Percentiles rank a stretch among this genome's conserved stretches.
phyloP scores from a whole-genome alignment of 2,329 filamentous ascomycete species.

The Pleurostoma richardsiae region DNA sequence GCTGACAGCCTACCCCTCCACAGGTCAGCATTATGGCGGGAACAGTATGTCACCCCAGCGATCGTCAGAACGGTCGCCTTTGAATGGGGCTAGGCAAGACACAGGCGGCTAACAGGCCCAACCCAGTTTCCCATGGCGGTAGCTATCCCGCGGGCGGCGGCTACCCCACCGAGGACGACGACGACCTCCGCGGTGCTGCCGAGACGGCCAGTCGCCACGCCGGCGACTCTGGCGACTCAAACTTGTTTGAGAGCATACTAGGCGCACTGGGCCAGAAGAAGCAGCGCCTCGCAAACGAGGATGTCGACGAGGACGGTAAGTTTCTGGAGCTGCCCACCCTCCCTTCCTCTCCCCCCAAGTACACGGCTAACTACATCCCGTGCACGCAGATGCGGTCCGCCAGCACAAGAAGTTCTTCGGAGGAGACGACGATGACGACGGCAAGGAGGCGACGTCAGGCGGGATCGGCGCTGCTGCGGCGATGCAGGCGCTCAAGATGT shows the following conservation, averaged over 20 bases:
- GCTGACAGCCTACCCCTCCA: too few species aligned
- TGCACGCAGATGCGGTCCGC: slow-evolving; percentile 54
- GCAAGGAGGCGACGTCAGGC: slow-evolving; percentile 39
- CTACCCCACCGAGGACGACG: slow-evolving; percentile 33
- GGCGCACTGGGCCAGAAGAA: slow-evolving; percentile 44
- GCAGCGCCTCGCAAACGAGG: slow-evolving; percentile 37
- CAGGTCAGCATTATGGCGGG: too few species aligned
- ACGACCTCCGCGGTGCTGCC: slow-evolving; percentile 42
- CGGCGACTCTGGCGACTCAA: slow-evolving; percentile 37
- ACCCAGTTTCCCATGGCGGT: slow-evolving; percentile 23
- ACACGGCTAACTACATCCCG: too few species aligned
- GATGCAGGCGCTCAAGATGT: slow-evolving; percentile 78
- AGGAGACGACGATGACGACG: slow-evolving; percentile 37
- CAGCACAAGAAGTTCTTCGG: slow-evolving; percentile 74
- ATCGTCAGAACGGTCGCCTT: too few species aligned
- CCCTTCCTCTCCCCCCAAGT: too few species aligned
- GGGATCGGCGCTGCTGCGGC: slow-evolving; percentile 69
- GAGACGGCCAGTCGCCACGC: slow-evolving; percentile 41
- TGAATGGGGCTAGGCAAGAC: too few species aligned
- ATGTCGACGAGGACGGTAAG: slow-evolving; percentile 45
- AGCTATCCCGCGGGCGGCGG: slow-evolving; percentile 24
- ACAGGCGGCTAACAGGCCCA: too few species aligned
- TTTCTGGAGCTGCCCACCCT: background rate
- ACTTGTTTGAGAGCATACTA: slow-evolving; percentile 45
- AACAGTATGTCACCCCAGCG: too few species aligned